Percentiles rank a stretch among this genome's conserved stretches.
Conservation (phyloP, 2,329 filamentous ascomycete species). For the Stenocarpella maydis region DNA sequence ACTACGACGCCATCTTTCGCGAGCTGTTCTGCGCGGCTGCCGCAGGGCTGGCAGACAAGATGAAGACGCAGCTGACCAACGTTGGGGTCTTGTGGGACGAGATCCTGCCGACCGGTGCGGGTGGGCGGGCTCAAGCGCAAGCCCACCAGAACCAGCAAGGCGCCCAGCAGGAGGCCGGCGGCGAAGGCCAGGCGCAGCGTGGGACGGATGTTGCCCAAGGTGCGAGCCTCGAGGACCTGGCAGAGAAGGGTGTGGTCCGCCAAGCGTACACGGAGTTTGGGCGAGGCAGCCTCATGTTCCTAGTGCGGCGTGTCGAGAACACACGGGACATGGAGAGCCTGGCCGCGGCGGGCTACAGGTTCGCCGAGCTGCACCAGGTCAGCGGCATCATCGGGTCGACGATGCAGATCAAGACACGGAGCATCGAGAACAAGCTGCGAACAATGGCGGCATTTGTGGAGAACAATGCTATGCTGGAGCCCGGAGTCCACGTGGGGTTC, state of each 20-base stretch:
- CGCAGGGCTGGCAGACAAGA: conserved; percentile 72
- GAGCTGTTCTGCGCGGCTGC: conserved; percentile 86
- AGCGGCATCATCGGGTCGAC: conserved; percentile 72
- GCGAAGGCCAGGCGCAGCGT: conserved; percentile 23
- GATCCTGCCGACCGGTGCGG: conserved; percentile 71
- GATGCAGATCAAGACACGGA: conserved; percentile 74
- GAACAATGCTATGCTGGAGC: conserved; percentile 54
- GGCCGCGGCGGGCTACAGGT: conserved; percentile 78
- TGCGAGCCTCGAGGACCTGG: conserved; percentile 43
- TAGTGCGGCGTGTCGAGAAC: conserved; percentile 70
- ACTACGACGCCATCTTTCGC: conserved; percentile 80
- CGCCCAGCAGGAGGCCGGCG: conserved; percentile 19
- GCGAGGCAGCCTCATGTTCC: conserved; percentile 81
- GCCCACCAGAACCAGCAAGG: conserved; percentile 26
- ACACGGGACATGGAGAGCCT: conserved; percentile 69
- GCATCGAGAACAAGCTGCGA: conserved; percentile 68
- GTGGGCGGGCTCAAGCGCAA: conserved; percentile 22
- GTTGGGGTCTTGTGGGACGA: conserved; percentile 79
- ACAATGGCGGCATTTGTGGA: conserved; percentile 69
- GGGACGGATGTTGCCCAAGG: conserved; percentile 15
- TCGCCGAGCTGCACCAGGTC: conserved; percentile 75
- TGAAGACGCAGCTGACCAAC: conserved; percentile 69
- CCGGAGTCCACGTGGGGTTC: conserved; percentile 65
- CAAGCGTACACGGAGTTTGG: conserved; percentile 54
- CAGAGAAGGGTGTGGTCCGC: conserved; percentile 51